A percentile compares a stretch with the other conserved stretches of the same genome.
Conservation (phyloP, 2,329 filamentous ascomycete species). For the Tolypocladium album region DNA sequence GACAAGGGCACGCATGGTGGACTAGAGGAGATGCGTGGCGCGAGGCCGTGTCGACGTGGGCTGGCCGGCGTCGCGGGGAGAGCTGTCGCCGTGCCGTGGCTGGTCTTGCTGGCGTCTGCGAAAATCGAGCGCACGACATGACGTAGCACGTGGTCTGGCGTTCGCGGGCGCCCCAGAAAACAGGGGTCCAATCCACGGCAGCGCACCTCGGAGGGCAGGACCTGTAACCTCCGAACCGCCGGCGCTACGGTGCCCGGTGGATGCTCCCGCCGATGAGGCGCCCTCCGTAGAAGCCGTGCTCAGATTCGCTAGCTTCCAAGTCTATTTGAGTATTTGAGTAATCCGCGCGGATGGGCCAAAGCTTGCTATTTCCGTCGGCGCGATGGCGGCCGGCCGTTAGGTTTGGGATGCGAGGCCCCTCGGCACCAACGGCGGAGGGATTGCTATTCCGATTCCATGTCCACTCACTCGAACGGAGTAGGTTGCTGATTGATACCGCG, state of each 20-base stretch:
- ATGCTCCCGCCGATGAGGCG: background rate
- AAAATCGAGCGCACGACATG: background rate
- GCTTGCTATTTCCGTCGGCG: background rate
- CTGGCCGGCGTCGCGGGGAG: background rate
- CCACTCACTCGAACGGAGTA: too few species aligned
- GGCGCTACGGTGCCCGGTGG: background rate
- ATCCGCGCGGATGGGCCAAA: background rate
- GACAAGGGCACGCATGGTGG: constrained; percentile 6
- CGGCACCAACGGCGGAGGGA: background rate
- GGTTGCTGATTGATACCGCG: background rate
- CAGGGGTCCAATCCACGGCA: background rate
- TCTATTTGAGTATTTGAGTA: background rate
- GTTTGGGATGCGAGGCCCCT: too few species aligned
- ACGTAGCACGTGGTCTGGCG: background rate
- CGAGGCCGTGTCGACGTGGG: background rate
- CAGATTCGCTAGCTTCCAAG: background rate
- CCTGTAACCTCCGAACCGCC: background rate
- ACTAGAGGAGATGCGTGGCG: background rate
- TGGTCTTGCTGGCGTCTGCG: background rate
- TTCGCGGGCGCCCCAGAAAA: background rate
- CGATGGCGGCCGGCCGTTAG: too few species aligned
- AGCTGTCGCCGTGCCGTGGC: background rate
- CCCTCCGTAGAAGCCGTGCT: background rate
- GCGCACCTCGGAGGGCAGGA: background rate
- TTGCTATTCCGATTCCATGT: background rate